Base-by-base conservation (phyloP, 2,329 filamentous ascomycete species). In the Alternaria arbusti region DNA sequence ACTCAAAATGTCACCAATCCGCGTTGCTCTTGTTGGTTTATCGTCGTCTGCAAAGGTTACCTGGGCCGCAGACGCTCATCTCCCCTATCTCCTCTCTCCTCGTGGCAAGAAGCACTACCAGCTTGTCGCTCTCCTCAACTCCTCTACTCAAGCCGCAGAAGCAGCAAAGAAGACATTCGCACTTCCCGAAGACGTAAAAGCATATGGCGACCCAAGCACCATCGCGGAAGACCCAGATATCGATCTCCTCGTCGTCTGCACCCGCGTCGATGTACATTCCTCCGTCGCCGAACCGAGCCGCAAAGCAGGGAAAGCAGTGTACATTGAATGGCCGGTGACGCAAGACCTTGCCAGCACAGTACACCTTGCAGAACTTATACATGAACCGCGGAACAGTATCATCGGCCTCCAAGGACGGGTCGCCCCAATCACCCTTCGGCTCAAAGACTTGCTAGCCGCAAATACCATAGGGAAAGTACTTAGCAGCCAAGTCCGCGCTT, bases 1-100 rank as follows among this genome's bases (percentile, higher is more conserved):
- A 40, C 36, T 2, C 8, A 52, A n/a, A 4, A 85, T 86, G 83
- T 71, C 84, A 40, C 85, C 82, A 10, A 87, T 88, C 62, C 84
- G 86, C 56, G 77, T 86, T 15, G 88, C 84, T 28, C 80, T 90
- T n/a, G 81, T 89, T 61, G 88, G 87, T 49, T 85, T 89, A 56
- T 88, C 86, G 2, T 78, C 84, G 57, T 80, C 81, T 2, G 84
- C 85, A 54, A 81, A 81, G 28, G 83, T 82, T 5, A 83, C 83
- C 0, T 90, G 88, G 88, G 87, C 86, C 3, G 81, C 79, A 30
- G 68, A 72, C 25, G 86, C 85, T 3, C 88, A 90, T 69, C 82
- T 90, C 0, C 87, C 89, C 0, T 89, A 89, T 71, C 84, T 90
- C 3, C 85, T 85, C 0, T 74, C 82, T 0, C 82, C 52, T 5